Evolutionary conservation across 306 rosid genomes (phyloP), one percentile per base, ranked within the genome.

Genomic region (Casuarina cunninghamiana): DNA sequence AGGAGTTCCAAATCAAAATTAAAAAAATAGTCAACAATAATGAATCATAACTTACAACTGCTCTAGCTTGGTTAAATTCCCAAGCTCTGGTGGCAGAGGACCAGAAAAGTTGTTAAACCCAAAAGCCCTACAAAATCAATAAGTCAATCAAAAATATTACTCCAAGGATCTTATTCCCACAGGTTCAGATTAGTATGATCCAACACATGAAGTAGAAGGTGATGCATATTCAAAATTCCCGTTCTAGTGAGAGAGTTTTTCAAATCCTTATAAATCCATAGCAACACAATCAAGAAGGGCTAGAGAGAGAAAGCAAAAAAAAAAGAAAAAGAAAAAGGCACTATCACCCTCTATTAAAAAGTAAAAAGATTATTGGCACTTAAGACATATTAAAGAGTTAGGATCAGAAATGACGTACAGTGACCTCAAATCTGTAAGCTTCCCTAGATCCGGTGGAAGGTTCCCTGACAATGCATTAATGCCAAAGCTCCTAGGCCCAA

Each of bases 41-140:
- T 63, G 19, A 7, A 50, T 39, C 69, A 78, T 35, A 65, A 74
- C 93, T 90, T 81, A 92, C 97, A 94, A 74, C 67, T 88, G 69
- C 48, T 83, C 26, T 39, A 94, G 49, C 76, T 88, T 84, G 39
- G 75, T 38, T 26, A 92, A 78, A 15, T 80, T 78, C 58, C 98
- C 98, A 11, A 94, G 90, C 81, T 92, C 96, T 48, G 88, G 65
- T 53, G 98, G 97, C 26, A 94, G 84, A 81, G 97, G 48, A 44
- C 97, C 96, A 26, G 91, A 82, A 74, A 92, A 92, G 74, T 87
- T 94, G 90, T 92, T 94, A 74, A 93, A 58, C 67, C 69, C 70
- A 39, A 88, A 71, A 48, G 66, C 50, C 75, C 98, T 94, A 73
- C 75, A 86, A 78, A 70, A 78, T 66, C 71, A 58, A 60, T 17